These are phyloP conservation scores for Parastagonospora avenae DNA, from an alignment of 2,329 filamentous ascomycete species.

Conservation along the genomic window DNA sequence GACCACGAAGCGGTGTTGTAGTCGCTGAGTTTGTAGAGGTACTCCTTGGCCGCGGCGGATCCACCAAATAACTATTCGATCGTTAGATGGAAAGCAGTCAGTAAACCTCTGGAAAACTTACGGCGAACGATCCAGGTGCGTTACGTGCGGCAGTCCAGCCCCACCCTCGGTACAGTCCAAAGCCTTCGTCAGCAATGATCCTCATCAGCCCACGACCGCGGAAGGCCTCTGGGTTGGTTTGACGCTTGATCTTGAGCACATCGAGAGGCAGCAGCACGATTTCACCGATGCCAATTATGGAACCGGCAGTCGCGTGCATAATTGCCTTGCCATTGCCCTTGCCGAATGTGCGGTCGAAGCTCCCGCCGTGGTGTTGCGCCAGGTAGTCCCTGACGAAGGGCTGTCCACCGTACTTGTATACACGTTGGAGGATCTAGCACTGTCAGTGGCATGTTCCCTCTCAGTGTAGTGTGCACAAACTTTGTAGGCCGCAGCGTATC, in stretches of 20 bases:
- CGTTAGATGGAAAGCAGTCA: conserved; percentile 16
- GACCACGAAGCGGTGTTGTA: conserved; percentile 95
- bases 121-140: conserved; percentile 93
- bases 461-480: conserved; percentile 46
- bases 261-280: conserved; percentile 94
- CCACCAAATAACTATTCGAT: conserved; percentile 82
- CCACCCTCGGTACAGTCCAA: conserved; percentile 94
- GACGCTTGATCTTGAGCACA: conserved; percentile 98
- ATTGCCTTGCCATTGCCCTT: conserved; percentile 98
- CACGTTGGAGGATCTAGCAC: conserved; percentile 77
- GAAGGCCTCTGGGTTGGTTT: conserved; percentile 99
- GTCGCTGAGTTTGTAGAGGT: conserved; percentile 84
- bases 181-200: conserved; percentile 92
- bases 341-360: conserved; percentile 89
- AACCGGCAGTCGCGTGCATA: conserved; percentile 94
- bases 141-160: conserved; percentile 98
- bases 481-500: conserved; percentile 98
- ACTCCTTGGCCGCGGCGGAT: conserved; percentile 96
- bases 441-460: conserved; percentile 14
- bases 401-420: conserved; percentile 99
- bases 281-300: conserved; percentile 95
- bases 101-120: conserved; percentile 55
- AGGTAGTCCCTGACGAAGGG: conserved; percentile 93
- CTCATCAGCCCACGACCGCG: conserved; percentile 86
- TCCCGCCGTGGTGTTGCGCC: conserved; percentile 74